Base-by-base conservation (phyloP, 129 eudicot species). In the Heracleum sosnowskyi region DNA sequence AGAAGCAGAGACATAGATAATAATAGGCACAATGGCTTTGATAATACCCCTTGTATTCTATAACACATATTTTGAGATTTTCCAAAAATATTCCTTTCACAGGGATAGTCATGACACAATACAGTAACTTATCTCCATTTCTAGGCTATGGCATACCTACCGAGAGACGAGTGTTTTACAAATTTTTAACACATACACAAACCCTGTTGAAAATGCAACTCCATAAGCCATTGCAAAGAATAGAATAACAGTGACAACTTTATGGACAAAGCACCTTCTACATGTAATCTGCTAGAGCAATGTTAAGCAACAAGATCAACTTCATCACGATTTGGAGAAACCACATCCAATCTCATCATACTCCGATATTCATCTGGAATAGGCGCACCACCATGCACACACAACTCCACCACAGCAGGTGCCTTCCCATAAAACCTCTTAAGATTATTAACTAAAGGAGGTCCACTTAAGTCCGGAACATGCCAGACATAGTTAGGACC, bases 281-380 rank as follows among this genome's bases (percentile, higher is more conserved):
- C 49, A n/a, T 29, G 62, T 12, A 31, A 12, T 29, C 39, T 53
- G 18, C 13, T 26, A 79, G 36, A 82, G 17, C 73, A 31, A 15
- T 11, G 78, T 86, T 83, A 89, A 18, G 88, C 64, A 77, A 87
- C 93, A 87, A 87, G 93, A 85, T 89, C 91, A 77, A 87, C 77
- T 79, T 89, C 93, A 83, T 89, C 93, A 33, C 83, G 87, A 81
- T 84, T 76, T 15, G 91, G 93, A 74, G 91, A 83, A 81, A 89
- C 93, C 70, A 89, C 93, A 83, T 89, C 91, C 51, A 89, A 70
- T 85, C 93, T 89, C 93, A 89, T 87, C 91, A 89, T 87, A 79
- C 91, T 89, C 78, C 82, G 77, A 51, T 87, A 89, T 60, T 85
- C 79, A 74, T 35, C 81, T 44, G 93, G 91, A 83, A 87, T 70